Evolutionary conservation across 495 filamentous ascomycete genomes (phyloP), one percentile per base, ranked within the genome.

Genomic region (Trichoderma orchidacearum): DNA sequence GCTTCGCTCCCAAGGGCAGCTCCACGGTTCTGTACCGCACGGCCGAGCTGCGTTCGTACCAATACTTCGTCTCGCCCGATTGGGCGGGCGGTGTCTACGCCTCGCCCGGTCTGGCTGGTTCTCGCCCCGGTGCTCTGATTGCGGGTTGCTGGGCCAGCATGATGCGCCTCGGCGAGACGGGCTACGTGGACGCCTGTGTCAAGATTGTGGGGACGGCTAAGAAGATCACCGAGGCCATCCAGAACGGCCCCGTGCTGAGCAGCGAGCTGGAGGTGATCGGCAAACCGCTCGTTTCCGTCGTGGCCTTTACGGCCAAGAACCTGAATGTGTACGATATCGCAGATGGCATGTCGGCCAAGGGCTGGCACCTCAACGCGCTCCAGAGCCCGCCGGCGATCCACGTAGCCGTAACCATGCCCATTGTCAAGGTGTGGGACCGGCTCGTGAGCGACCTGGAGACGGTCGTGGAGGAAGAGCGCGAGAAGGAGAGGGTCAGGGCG

Each of bases 61-160:
- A 96, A 67, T 99, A 99, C 76, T 97, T 95, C 69, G 82, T 99
- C 68, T 90, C 86, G 32, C 85, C 94, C 5, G 85, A 92, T 68
- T 99, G 93, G 93, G 84, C 86, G 35, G 93, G 93, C 61, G 93
- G 93, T 62, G 89, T 99, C 1, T 99, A 97, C 68, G 94, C 88
- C 53, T 95, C 89, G 12, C 91, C 91, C 0, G 83, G 81, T 15
- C 84, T 97, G 23, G 90, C 94, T 2, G 93, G 94, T 21, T 95
- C 89, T 0, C 83, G 93, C 1, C 90, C 93, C 0, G 93, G 93
- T 52, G 90, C 92, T 11, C 74, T 98, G 21, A 98, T 98, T 57
- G 93, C 93, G 0, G 90, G 84, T 34, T 94, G 89, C 72, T 98
- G 93, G 93, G 84, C 91, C 3, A 85, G 80, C 62, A 70, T 98